Percentiles rank a stretch among this genome's conserved stretches.
These are phyloP conservation scores for Aspergillus quadricinctus DNA, from an alignment of 2,329 filamentous ascomycete species.

Conservation along the genomic window DNA sequence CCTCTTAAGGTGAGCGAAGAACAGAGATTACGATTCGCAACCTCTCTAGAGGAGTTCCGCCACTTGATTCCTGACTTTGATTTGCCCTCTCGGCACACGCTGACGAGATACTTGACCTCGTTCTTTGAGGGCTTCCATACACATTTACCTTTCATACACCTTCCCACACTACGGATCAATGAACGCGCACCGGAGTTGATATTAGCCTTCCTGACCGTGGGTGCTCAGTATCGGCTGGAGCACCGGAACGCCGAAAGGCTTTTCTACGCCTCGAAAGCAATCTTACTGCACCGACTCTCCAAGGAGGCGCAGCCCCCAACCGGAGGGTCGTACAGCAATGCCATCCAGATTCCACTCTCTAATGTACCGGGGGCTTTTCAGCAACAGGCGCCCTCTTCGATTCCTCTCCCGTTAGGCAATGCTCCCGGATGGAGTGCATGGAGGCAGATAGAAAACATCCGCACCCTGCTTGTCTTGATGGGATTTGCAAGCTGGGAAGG, in stretches of 20 bases:
- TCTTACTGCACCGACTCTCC: conserved; percentile 57
- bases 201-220: conserved; percentile 62
- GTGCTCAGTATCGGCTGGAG: conserved; percentile 49
- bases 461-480: conserved; percentile 29
- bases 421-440: conserved; percentile 13
- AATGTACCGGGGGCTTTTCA: conserved; percentile 12
- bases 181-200: conserved; percentile 66
- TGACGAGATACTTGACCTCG: conserved; percentile 65
- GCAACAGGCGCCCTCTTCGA: conserved; percentile 7
- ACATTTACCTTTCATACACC: conserved; percentile 60
- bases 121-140: conserved; percentile 65
- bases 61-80: conserved; percentile 48
- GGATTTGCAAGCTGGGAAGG: conserved; percentile 31
- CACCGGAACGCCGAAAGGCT: conserved; percentile 27
- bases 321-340: conserved; percentile 9
- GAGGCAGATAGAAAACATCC: conserved; percentile 27
- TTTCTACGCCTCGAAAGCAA: conserved; percentile 56
- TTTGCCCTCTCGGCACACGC: conserved; percentile 64
- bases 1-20: conserved; percentile 27
- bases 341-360: conserved; percentile 17
- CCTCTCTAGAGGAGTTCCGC: conserved; percentile 27
- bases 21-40: conserved; percentile 27
- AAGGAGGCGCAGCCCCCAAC: conserved; percentile 17
- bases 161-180: conserved; percentile 60
- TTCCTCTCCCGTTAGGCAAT: conserved; percentile 9